Evolutionary conservation across 805 yeast species (phyloP), one percentile per base, ranked within the genome.

Genomic region (Pichia pseudocactophila): DNA sequence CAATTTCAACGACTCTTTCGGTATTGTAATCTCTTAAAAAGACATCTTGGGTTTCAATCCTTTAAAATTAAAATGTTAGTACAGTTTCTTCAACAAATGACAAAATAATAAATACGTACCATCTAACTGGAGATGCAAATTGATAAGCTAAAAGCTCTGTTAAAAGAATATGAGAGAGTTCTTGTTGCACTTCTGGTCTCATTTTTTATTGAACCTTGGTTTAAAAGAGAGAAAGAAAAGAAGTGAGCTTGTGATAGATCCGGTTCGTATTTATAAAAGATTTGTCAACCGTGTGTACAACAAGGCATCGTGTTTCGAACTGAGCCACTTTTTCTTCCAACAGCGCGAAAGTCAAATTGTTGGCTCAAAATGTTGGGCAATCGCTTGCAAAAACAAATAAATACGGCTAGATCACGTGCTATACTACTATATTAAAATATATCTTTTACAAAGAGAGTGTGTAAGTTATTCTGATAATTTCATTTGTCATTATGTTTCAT

Each of bases 41-140:
- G 45, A 92, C 97, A 70, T 92, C 98, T 69, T 92, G 99, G 49
- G 98, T 92, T 65, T 94, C 98, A 64, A 94, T 92, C 70, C 66
- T 61, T 33, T 16, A 16, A 8, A 4, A 6, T 13, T 9, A 16
- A 31, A 13, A 16, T 18, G 47, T 43, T 50, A 44, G 45, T 44
- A 48, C 27, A 13, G 9, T 31, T 26, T 20, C 12, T 37, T 33
- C 3, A 15, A 7, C 7, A 36, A 4, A 16, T 16, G 22, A 20
- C 1, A 19, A 15, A 9, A 17, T 13, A 22, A 3, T 22, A 8
- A 16, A 30, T 17, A 59, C 65, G 25, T 55, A 62, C 97, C 99
- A 92, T 75, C 97, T 81, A 51, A 92, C 99, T 37, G 99, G 98
- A 49, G 97, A 89, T 39, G 99, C 99, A 60, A 92, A 92, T 68